Conservation (phyloP, 495 filamentous ascomycete species). For the Podospora bellae-mahoneyi region DNA sequence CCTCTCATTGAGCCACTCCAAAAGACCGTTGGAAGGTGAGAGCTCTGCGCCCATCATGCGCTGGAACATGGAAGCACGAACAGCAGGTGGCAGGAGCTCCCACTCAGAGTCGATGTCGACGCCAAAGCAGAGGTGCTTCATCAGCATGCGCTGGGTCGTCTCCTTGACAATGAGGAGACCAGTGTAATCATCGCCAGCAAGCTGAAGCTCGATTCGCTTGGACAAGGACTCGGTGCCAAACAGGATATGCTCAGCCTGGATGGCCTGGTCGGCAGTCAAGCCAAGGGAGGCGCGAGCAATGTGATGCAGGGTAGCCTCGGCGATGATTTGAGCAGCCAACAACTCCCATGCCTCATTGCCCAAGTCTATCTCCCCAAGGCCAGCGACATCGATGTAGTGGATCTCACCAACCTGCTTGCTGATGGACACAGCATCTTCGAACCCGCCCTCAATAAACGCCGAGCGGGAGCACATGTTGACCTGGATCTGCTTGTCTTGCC, state of each 20-base stretch:
- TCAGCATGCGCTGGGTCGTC: conserved; percentile 10
- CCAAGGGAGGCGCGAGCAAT: conserved; percentile 14
- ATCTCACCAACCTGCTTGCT: conserved; percentile 6
- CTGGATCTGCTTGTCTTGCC: conserved; percentile 11
- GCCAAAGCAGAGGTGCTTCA: conserved; percentile 25
- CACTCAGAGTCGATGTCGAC: conserved; percentile 23
- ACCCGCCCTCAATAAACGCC: conserved; percentile 13
- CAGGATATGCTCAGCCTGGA: conserved; percentile 19
- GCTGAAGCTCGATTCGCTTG: conserved; percentile 18
- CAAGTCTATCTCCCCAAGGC: conserved; percentile 13
- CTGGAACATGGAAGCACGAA: conserved; percentile 18
- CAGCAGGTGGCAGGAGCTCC: conserved; percentile 12
- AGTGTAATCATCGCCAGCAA: conserved; percentile 11
- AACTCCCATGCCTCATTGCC: conserved; percentile 9
- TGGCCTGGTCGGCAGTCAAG: conserved; percentile 11
- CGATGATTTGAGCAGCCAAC: conserved; percentile 1
- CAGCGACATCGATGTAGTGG: conserved; percentile 12
- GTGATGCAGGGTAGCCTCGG: conserved; percentile 24
- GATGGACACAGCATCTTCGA: conserved; percentile 16
- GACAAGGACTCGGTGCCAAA: conserved; percentile 6
- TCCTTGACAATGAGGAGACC: conserved; percentile 10
- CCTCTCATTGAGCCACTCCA: conserved; percentile 6
- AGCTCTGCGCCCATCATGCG: conserved; percentile 15
- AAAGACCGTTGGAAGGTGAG: not conserved
- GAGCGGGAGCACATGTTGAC: conserved; percentile 12